A percentile compares a stretch with the other conserved stretches of the same genome.
These are phyloP conservation scores for Hypoxylon rubiginosum DNA, from an alignment of 2,329 filamentous ascomycete genomes.

Conservation along the genomic window DNA sequence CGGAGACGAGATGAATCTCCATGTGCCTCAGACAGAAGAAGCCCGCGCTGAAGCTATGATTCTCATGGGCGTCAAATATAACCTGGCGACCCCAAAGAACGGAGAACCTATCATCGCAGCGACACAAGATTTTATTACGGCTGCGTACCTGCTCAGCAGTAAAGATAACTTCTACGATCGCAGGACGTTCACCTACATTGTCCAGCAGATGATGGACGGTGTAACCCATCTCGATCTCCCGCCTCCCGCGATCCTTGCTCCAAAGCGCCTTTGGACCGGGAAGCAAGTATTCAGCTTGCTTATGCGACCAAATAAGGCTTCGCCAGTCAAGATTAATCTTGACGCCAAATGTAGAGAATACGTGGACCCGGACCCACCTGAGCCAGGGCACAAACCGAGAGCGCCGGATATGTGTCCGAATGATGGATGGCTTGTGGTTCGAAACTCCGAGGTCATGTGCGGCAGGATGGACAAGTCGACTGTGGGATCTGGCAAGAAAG, in stretches of 20 bases:
- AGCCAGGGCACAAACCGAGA: conserved; percentile 62
- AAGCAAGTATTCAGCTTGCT: conserved; percentile 96
- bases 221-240: conserved; percentile 85
- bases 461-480: conserved; percentile 98
- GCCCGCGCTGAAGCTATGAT: conserved; percentile 94
- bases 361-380: conserved; percentile 60
- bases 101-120: conserved; percentile 98
- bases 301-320: conserved; percentile 89
- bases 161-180: conserved; percentile 95
- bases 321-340: conserved; percentile 86
- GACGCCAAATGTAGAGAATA: conserved; percentile 93
- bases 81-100: conserved; percentile 95
- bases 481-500: conserved; percentile 97
- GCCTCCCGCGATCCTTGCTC: conserved; percentile 87
- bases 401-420: conserved; percentile 82
- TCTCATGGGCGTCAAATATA: conserved; percentile 98
- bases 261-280: conserved; percentile 91
- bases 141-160: conserved; percentile 88
- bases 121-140: conserved; percentile 99
- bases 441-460: conserved; percentile 98
- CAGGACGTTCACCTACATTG: conserved; percentile 88
- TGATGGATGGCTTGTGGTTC: conserved; percentile 91
- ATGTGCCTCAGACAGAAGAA: conserved; percentile 98
- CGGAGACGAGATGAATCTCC: conserved; percentile 98
- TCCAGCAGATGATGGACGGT: conserved; percentile 92